Evolutionary conservation across 768 basidiomycete species (phyloP).

Genomic region (Mycena vulgaris): DNA sequence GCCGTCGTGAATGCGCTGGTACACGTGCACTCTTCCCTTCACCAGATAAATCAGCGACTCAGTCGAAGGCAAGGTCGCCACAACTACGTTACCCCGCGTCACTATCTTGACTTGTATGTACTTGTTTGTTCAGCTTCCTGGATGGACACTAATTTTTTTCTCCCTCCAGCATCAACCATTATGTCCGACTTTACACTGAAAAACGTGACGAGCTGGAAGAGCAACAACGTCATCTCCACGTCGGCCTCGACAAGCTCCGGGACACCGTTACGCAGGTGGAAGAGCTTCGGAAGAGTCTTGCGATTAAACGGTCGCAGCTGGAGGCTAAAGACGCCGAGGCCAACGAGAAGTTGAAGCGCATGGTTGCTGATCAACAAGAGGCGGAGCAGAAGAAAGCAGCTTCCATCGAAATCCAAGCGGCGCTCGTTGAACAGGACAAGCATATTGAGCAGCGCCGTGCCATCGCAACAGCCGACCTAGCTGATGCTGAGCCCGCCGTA

Average conservation of each 20-base stretch:
- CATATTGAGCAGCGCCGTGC: constrained; percentile 90
- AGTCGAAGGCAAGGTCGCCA: constrained; percentile 95
- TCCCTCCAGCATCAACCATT: constrained; percentile 91
- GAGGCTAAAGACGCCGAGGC: constrained; percentile 96
- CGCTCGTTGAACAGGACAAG: constrained; percentile 91
- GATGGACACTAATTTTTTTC: constrained; percentile 27
- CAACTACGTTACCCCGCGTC: constrained; percentile 97
- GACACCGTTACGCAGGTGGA: constrained; percentile 98
- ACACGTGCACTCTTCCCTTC: constrained; percentile 90
- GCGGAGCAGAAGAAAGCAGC: constrained; percentile 98
- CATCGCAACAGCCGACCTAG: constrained; percentile 95
- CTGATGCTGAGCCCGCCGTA: constrained; percentile 98
- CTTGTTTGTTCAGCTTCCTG: constrained; percentile 24
- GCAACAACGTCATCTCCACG: constrained; percentile 97
- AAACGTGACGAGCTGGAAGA: constrained; percentile 98
- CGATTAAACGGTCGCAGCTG: constrained; percentile 93
- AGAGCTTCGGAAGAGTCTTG: constrained; percentile 94
- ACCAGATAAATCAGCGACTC: constrained; percentile 90
- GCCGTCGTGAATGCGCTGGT: constrained; percentile 97
- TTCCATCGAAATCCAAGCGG: constrained; percentile 96
- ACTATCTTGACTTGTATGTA: constrained; percentile 98
- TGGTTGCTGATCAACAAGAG: constrained; percentile 99
- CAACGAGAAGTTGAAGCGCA: constrained; percentile 96
- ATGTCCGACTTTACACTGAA: constrained; percentile 94
- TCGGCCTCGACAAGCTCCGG: constrained; percentile 95